phyloP scores from a whole-genome alignment of 129 eudicot genomes.

The Ambrosia trifida region DNA sequence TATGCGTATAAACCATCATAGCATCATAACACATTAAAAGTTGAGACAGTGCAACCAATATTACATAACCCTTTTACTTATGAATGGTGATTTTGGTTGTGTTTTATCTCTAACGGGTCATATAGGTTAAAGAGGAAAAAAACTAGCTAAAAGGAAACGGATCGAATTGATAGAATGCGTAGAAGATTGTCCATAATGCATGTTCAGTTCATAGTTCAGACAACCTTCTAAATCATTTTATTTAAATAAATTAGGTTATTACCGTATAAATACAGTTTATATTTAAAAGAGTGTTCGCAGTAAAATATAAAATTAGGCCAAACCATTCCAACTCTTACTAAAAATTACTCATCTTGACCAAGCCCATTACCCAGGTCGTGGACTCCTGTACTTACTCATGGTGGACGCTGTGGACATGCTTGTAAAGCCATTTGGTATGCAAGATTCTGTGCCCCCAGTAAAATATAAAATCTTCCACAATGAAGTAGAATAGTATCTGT shows the following conservation, averaged over 20 bases:
- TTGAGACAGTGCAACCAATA: too few species aligned
- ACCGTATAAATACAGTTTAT: not conserved
- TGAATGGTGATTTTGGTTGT: too few species aligned
- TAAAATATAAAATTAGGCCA: not conserved
- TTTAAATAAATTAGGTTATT: not conserved
- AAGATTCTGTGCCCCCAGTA: slow-evolving; percentile 97
- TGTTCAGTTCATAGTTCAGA: too few species aligned
- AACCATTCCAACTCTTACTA: not conserved
- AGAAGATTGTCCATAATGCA: not conserved
- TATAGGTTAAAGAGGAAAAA: not conserved
- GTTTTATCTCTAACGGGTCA: not conserved
- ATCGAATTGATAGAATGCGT: too few species aligned
- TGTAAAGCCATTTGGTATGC: slow-evolving; percentile 94
- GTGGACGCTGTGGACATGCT: slow-evolving; percentile 93
- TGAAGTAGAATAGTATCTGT: slow-evolving; percentile 82
- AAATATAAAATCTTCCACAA: slow-evolving; percentile 86
- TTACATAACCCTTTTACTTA: too few species aligned
- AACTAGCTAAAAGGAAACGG: not conserved
- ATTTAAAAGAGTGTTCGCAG: not conserved
- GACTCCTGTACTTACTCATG: slow-evolving; percentile 76
- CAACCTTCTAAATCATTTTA: not conserved
- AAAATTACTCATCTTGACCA: not conserved
- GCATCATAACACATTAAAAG: not conserved
- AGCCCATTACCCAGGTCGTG: not conserved
- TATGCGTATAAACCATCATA: too few species aligned